phyloP scores from a whole-genome alignment of 2,329 filamentous ascomycete genomes.

The Hymenoscyphus scutula region DNA sequence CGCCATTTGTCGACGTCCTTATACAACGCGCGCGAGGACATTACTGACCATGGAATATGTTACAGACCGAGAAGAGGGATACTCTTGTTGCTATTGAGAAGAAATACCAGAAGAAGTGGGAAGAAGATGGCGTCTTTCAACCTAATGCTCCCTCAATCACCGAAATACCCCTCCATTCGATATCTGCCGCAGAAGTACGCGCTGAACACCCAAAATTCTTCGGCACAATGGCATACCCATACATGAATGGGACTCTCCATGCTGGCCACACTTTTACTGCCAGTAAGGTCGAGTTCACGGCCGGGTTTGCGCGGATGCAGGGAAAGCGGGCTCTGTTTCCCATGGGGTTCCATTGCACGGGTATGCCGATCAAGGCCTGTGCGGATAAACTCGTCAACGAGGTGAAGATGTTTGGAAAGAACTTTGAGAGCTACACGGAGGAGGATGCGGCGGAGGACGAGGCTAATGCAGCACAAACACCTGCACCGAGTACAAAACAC shows the following conservation, averaged over 20 bases:
- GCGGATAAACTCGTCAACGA: constrained; percentile 93
- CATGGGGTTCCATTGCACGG: constrained; percentile 92
- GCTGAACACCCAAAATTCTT: constrained; percentile 92
- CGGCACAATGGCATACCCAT: constrained; percentile 73
- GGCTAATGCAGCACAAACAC: constrained; percentile 55
- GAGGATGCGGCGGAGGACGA: constrained; percentile 54
- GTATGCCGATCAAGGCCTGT: constrained; percentile 97
- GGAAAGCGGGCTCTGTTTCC: constrained; percentile 86
- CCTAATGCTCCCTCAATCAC: constrained; percentile 75
- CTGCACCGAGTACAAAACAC: too few species aligned
- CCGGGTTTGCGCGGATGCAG: constrained; percentile 84
- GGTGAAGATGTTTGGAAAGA: constrained; percentile 81
- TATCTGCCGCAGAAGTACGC: constrained; percentile 72
- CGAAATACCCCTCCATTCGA: constrained; percentile 73
- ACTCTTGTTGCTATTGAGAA: constrained; percentile 80
- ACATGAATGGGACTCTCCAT: constrained; percentile 87
- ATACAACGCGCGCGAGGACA: constrained; percentile 17
- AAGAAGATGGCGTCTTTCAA: constrained; percentile 75
- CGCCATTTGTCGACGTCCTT: too few species aligned
- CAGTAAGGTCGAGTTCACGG: constrained; percentile 89
- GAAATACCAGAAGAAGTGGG: constrained; percentile 87
- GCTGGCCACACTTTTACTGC: constrained; percentile 91
- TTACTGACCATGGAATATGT: constrained; percentile 25
- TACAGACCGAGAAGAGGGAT: constrained; percentile 84
- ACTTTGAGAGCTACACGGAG: constrained; percentile 75